Evolutionary conservation across 2,329 filamentous ascomycete genomes (phyloP), one percentile per base, ranked within the genome.

Genomic region (Xylariales sp.): DNA sequence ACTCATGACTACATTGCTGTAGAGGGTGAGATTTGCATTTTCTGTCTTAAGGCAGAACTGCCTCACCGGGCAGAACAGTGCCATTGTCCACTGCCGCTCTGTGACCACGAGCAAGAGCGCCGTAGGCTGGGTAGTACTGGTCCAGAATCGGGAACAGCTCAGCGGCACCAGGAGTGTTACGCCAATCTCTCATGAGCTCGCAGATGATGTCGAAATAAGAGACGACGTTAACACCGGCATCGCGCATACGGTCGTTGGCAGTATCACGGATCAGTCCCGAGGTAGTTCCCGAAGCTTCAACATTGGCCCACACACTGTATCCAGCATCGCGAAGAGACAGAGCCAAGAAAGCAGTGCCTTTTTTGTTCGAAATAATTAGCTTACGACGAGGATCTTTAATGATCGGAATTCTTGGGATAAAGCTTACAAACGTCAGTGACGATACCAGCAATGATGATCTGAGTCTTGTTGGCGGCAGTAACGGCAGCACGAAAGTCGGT

Each of bases 131-230:
- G 53, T 76, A 66, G 52, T 82, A 84, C 60, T 66, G 65, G 55
- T 84, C 79, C 35, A 87, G 61, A 59, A 70, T 83, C 10, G 82
- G 79, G 41, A 85, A 61, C 4, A 87, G 56, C 61, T 81, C 68
- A 21, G 56, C 50, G 18, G 72, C 62, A 23, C 76, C 77, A 7
- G 72, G 70, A 0, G 55, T 63, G 44, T 66, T 64, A 31, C 81
- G 68, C 82, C 82, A 86, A 55, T 86, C 82, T 23, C 82, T 69
- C 81, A 86, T 85, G 38, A 87, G 61, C 48, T 86, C 82, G 51
- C 74, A 75, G 13, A 81, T 65, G 42, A 87, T 81, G 18, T 70
- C 68, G 49, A 86, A 85, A 41, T 81, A 55, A 13, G 70, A 71
- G 19, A 81, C 69, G 19, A 81, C 59, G 47, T 83, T 77, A 4